Conservation (phyloP, 148 eudicot genomes). For the Cornus suecica region DNA sequence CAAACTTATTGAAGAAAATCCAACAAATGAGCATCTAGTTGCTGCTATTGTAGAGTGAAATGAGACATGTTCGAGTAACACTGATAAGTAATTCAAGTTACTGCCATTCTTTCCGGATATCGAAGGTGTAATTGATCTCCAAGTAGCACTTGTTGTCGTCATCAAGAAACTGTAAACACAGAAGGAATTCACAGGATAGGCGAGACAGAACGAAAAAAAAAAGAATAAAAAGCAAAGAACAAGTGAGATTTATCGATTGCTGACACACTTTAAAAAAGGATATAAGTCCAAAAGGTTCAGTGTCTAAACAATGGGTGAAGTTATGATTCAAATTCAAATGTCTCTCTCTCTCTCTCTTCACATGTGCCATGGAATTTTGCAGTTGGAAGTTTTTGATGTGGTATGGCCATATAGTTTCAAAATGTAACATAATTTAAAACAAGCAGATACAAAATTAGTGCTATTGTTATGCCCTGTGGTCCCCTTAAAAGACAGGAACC, state of each 20-base stretch:
- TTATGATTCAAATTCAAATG: slow-evolving; percentile 12
- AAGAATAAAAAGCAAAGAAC: neutral
- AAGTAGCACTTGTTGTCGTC: slow-evolving; percentile 80
- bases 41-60: neutral
- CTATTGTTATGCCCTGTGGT: too few relatives aligned
- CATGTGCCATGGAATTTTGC: neutral
- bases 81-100: neutral
- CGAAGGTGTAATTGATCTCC: slow-evolving; percentile 76
- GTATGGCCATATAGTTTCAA: neutral
- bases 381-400: neutral
- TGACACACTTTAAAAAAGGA: neutral
- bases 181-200: neutral
- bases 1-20: neutral
- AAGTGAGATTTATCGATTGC: neutral
- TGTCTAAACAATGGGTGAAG: neutral
- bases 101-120: slow-evolving; percentile 72
- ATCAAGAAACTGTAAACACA: slow-evolving; percentile 57
- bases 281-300: neutral
- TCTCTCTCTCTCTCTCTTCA: too few relatives aligned
- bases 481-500: neutral
- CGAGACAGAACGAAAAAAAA: neutral
- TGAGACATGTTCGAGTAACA: neutral
- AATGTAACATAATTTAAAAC: neutral
- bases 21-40: neutral
- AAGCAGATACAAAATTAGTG: neutral